phyloP scores from a whole-genome alignment of 108 stramenopile species.

The Craspedostauros australis region DNA sequence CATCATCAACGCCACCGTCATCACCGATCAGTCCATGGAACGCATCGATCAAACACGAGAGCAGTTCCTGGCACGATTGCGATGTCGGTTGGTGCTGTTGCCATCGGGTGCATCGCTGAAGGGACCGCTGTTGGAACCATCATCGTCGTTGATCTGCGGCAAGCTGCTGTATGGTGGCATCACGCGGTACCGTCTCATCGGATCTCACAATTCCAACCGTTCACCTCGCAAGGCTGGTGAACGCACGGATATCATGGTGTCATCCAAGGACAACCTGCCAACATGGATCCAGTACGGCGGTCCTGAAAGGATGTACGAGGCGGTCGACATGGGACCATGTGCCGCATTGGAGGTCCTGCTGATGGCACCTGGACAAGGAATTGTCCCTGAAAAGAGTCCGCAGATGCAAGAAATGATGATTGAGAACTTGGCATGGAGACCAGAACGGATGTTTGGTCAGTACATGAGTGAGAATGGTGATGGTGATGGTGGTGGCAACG shows the following conservation, averaged over 20 bases:
- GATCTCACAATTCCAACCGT: constrained; percentile 23
- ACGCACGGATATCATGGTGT: constrained; percentile 23
- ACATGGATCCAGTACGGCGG: constrained; percentile 77
- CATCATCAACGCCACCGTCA: constrained; percentile 25
- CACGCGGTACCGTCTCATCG: constrained; percentile 45
- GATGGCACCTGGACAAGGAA: constrained; percentile 45
- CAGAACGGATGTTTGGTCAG: constrained; percentile 36
- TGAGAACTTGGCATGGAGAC: constrained; percentile 38
- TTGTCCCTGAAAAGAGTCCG: too few relatives aligned
- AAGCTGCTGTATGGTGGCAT: constrained; percentile 75
- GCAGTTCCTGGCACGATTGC: constrained; percentile 49
- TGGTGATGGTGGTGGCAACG: neutral
- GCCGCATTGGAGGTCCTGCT: constrained; percentile 59
- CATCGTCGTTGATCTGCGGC: constrained; percentile 61
- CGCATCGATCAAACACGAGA: constrained; percentile 34
- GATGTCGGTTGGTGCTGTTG: constrained; percentile 51
- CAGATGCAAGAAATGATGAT: constrained; percentile 54
- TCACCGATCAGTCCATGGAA: constrained; percentile 33
- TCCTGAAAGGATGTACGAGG: constrained; percentile 62
- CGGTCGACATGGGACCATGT: constrained; percentile 67
- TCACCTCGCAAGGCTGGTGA: constrained; percentile 41
- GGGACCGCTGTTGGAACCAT: constrained; percentile 41
- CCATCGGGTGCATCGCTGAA: constrained; percentile 57
- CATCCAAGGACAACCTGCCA: constrained; percentile 29
- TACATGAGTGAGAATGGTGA: constrained; percentile 9